Evolutionary conservation across 2,329 filamentous ascomycete species (phyloP), one percentile per base, ranked within the genome.

Genomic region (Periconia digitata): DNA sequence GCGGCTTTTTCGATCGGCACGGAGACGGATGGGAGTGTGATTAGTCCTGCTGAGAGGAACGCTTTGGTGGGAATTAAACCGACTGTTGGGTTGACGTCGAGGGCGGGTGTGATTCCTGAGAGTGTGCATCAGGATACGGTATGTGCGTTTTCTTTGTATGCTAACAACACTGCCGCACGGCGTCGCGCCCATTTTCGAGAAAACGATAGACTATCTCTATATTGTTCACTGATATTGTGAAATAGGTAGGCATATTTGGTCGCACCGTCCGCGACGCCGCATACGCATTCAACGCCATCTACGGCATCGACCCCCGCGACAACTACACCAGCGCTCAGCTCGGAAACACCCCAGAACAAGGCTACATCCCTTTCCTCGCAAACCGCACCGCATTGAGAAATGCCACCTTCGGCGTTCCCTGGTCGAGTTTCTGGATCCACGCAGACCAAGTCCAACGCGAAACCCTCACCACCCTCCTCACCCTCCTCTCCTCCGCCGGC

Each of bases 61-160:
- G 79, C 77, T 2, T 64, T 91, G 2, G 85, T 90, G 1, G 87
- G 87, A 3, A 80, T 91, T 66, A 91, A 90, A 70, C 86, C 87
- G 1, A 90, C 86, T 1, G 85, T 90, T 6, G 87, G 87, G 0
- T 68, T 89, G 43, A 89, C 85, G 0, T 89, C 86, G 8, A 75
- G 85, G 36, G 65, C 64, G 22, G 73, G 73, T 1, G 74, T 77
- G 0, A 66, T 91, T 27, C 88, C 87, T 0, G 85, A 87, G 60
- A 81, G 78, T 10, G 73, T 80, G 47, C 82, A 87, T 58, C 84
- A 87, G 58, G 88, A 91, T 59, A 84, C 81, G 0, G 80, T 90
- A 0, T 88, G 87, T 2, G 74, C 79, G 0, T 32, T n/a, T n/a
- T n/a, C n/a, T n/a, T n/a, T n/a, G n/a, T n/a, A n/a, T n/a, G n/a